Conservation (phyloP, 108 stramenopile genomes). For the Epithemia pelagica region DNA sequence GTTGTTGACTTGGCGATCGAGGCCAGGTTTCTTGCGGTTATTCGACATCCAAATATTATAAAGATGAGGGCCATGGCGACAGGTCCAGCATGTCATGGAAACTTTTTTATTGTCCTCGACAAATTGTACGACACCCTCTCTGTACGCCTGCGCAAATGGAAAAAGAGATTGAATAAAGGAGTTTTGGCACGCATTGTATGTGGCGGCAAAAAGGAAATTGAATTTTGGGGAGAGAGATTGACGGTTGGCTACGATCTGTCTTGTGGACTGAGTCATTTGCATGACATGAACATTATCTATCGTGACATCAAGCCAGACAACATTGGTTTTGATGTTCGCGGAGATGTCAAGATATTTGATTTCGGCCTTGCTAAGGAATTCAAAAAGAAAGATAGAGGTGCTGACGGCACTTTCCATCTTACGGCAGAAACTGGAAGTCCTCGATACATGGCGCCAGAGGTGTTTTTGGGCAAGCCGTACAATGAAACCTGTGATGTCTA, state of each 20-base stretch:
- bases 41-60: constrained; percentile 85
- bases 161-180: constrained; percentile 45
- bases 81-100: constrained; percentile 21
- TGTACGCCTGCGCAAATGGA: constrained; percentile 54
- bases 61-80: constrained; percentile 71
- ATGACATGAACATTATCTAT: constrained; percentile 61
- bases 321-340: constrained; percentile 48
- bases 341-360: constrained; percentile 59
- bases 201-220: constrained; percentile 57
- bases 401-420: constrained; percentile 55
- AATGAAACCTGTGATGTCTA: constrained; percentile 84
- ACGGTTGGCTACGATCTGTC: constrained; percentile 70
- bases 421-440: constrained; percentile 70
- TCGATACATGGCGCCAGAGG: constrained; percentile 76
- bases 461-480: constrained; percentile 66
- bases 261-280: constrained; percentile 68
- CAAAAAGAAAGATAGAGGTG: constrained; percentile 16
- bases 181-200: constrained; percentile 49
- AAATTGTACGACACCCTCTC: constrained; percentile 71
- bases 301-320: constrained; percentile 55
- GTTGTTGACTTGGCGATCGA: constrained; percentile 80
- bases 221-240: constrained; percentile 60
- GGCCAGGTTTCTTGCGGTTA: constrained; percentile 63
- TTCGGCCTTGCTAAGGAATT: constrained; percentile 64
- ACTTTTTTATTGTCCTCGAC: constrained; percentile 78